These are phyloP conservation scores for Herpetospermum pedunculosum DNA, from an alignment of 306 rosid genomes.

Conservation along the genomic window DNA sequence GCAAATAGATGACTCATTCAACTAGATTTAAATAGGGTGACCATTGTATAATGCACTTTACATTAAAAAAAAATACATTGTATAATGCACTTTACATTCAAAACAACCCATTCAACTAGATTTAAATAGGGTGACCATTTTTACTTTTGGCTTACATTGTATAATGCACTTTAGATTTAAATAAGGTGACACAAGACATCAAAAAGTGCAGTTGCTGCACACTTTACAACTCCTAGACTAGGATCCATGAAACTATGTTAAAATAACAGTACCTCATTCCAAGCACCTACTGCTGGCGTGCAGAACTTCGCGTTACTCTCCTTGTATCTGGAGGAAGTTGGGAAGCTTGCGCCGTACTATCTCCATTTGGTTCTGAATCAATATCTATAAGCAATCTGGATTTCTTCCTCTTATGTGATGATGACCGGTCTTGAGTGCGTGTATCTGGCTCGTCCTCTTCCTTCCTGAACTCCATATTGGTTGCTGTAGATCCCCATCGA, in stretches of 20 bases:
- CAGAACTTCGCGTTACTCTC: slow-evolving; percentile 26
- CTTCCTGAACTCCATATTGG: slow-evolving; percentile 33
- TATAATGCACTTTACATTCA: not conserved
- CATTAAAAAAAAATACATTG: too few relatives aligned
- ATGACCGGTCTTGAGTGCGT: slow-evolving; percentile 24
- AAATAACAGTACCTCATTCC: not conserved
- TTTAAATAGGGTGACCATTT: too few relatives aligned
- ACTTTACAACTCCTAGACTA: not conserved
- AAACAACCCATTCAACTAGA: too few relatives aligned
- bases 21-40: too few relatives aligned
- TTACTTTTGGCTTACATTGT: too few relatives aligned
- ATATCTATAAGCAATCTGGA: slow-evolving; percentile 7
- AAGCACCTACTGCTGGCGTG: not conserved
- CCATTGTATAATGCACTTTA: not conserved
- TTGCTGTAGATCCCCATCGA: slow-evolving; percentile 32
- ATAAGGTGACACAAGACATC: not conserved
- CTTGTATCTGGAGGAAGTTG: slow-evolving; percentile 15
- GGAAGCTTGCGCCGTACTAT: slow-evolving; percentile 18
- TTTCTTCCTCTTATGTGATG: slow-evolving; percentile 29
- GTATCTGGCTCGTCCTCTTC: slow-evolving; percentile 22
- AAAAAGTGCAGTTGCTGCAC: not conserved
- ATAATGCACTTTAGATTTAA: not conserved
- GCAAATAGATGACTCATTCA: not conserved
- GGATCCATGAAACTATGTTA: not conserved
- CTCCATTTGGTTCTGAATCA: slow-evolving; percentile 27